Base-by-base conservation (phyloP, 2,329 filamentous ascomycete species). In the Talaromyces marneffei region DNA sequence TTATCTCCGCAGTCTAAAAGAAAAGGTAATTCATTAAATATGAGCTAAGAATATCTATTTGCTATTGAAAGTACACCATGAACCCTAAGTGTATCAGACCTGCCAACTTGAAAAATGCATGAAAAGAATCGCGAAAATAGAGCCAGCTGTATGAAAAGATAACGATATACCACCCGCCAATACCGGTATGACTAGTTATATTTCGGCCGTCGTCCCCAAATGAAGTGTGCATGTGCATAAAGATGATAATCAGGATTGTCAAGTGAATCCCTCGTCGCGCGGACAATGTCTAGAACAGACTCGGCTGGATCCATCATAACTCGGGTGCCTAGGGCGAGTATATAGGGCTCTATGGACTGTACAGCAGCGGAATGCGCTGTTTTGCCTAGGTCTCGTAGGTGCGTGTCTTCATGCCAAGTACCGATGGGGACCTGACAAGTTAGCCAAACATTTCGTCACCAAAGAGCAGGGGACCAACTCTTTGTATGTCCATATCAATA, bases 371-470 rank as follows among this genome's bases (percentile, higher is more conserved):
- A 37, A 35, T 65, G 65, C 8, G 66, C 57, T n/a, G 61, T 68
- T n/a, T 65, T 63, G 1, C 82, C 83, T 1, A 83, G 67, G 65
- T 57, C 73, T 71, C 37, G 25, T 18, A 72, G 61, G 7, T 63
- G 10, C 12, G 35, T 12, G 64, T 74, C 69, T 46, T 65, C 70
- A 1, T 69, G 65, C 72, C 72, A 74, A 7, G 66, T 59, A 2
- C 72, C 72, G 16, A 75, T 60, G 2, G 70, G 70, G 1, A 72
- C 63, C 63, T 68, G n/a, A 33, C n/a, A 12, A 18, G 8, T 50
- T 2, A 68, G 46, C n/a, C n/a, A 44, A 29, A 35, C 4, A 8
- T 12, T 10, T 10, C 16, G 7, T 42, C 31, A 59, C 4, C 37
- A 31, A 12, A 48, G 23, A 18, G 9, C 4, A 37, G 20, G 8